Evolutionary conservation across 2,329 filamentous ascomycete species (phyloP).

Genomic region (Aspergillus sojae): DNA sequence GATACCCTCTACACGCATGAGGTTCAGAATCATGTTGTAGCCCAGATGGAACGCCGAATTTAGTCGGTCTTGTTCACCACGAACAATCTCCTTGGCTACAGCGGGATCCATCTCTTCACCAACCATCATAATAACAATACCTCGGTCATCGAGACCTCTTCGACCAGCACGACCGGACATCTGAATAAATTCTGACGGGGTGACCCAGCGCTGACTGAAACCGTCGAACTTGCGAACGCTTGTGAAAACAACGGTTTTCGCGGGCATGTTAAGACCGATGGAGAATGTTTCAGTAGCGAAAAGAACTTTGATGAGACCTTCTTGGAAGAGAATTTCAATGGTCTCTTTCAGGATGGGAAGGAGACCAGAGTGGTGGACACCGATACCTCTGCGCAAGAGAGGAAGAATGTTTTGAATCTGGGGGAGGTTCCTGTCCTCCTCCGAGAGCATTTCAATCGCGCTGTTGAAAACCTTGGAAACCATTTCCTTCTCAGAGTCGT

Average conservation of each 20-base stretch:
- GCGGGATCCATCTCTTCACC: constrained; percentile 94
- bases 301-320: constrained; percentile 94
- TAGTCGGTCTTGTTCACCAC: constrained; percentile 92
- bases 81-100: constrained; percentile 91
- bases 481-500: constrained; percentile 92
- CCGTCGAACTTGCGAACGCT: constrained; percentile 96
- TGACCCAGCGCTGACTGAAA: constrained; percentile 75
- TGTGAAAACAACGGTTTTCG: constrained; percentile 98
- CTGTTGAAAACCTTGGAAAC: constrained; percentile 92
- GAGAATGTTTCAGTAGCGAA: constrained; percentile 99
- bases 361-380: constrained; percentile 94
- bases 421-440: constrained; percentile 83
- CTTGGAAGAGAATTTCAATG: constrained; percentile 98
- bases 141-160: constrained; percentile 94
- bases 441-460: constrained; percentile 87
- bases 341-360: constrained; percentile 97
- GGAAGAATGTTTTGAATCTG: constrained; percentile 92
- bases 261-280: constrained; percentile 98
- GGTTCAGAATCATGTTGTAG: constrained; percentile 98
- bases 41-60: constrained; percentile 97
- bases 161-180: constrained; percentile 98
- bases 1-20: constrained; percentile 97
- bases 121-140: constrained; percentile 99
- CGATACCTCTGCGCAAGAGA: constrained; percentile 85
- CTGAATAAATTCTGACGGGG: constrained; percentile 94